Evolutionary conservation across 495 filamentous ascomycete genomes (phyloP), one percentile per base, ranked within the genome.

Genomic region (Darksidea phi): DNA sequence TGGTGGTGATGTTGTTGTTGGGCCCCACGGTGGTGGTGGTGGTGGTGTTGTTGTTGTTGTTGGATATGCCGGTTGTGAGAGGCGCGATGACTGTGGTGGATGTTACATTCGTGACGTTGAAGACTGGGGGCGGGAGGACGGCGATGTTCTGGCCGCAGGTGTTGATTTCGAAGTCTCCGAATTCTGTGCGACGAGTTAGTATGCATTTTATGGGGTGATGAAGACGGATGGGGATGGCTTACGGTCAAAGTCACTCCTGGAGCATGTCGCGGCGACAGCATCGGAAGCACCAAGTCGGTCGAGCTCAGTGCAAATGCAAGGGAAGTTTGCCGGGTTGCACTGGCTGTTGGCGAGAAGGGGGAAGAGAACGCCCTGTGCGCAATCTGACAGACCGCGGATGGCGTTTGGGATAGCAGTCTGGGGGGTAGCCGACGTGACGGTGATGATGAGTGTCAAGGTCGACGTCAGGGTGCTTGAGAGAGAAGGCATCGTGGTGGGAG

Each of bases 291-390:
- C n/a, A 21, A 46, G 32, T 17, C n/a, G 7, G 36, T 20, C 17
- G 43, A 63, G 28, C 46, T 52, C 36, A 6, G 46, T 17, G 60
- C 60, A 63, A 23, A 63, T 57, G 53, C 60, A 63, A 25, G 53
- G 45, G 53, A 63, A 52, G 36, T 46, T 37, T 21, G 15, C 48
- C 1, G 25, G 21, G 26, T 52, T 57, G 53, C 59, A 62, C 13
- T n/a, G 20, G 51, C 51, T 56, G 17, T 55, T 43, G 26, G 51
- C 45, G 20, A 62, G 18, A 6, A 13, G 6, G 5, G 34, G 12
- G 53, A 57, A 57, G 53, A 63, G 21, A 37, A 63, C 49, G 37
- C 2, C 32, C 52, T 51, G 60, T 51, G 47, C 47, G 25, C 54
- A 57, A 13, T 45, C 41, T 10, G 53, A 55, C 7, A 63, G 60